A percentile compares a stretch with the other conserved stretches of the same genome.
Evolutionary conservation across 2,329 filamentous ascomycete genomes (phyloP).

Genomic region (Torrubiella hemipterigena): DNA sequence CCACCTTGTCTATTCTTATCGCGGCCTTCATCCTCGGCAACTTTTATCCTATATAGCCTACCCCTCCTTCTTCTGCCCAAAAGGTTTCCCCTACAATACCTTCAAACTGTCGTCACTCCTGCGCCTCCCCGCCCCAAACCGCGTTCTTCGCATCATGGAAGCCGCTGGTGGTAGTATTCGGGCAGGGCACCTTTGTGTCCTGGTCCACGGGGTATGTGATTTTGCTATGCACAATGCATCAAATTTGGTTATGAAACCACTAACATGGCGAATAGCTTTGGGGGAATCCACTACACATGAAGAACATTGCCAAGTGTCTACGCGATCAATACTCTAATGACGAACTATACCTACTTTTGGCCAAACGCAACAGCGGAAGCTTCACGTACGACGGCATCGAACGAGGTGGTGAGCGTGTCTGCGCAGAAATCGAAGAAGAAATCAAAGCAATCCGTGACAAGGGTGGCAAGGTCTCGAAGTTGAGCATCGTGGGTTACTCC

Average conservation of each 20-base stretch:
- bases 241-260: neutral
- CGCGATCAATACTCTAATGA: constrained; percentile 49
- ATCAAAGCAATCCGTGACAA: constrained; percentile 41
- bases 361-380: constrained; percentile 61
- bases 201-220: neutral
- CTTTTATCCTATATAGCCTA: no score
- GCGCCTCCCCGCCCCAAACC: neutral
- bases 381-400: constrained; percentile 63
- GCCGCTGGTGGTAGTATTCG: neutral
- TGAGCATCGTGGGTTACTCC: constrained; percentile 84
- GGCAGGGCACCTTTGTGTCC: neutral
- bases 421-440: constrained; percentile 54
- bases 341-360: constrained; percentile 56
- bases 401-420: constrained; percentile 54
- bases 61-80: no score
- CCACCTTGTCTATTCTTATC: no score
- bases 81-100: no score
- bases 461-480: constrained; percentile 63
- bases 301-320: constrained; percentile 53
- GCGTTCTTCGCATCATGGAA: neutral
- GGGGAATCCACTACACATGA: constrained; percentile 68
- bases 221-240: no score
- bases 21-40: no score
- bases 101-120: no score
- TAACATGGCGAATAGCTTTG: constrained; percentile 42